Percentiles rank a stretch among this genome's conserved stretches.
Conservation (phyloP, 768 basidiomycete genomes). For the Crassisporium funariophilum region DNA sequence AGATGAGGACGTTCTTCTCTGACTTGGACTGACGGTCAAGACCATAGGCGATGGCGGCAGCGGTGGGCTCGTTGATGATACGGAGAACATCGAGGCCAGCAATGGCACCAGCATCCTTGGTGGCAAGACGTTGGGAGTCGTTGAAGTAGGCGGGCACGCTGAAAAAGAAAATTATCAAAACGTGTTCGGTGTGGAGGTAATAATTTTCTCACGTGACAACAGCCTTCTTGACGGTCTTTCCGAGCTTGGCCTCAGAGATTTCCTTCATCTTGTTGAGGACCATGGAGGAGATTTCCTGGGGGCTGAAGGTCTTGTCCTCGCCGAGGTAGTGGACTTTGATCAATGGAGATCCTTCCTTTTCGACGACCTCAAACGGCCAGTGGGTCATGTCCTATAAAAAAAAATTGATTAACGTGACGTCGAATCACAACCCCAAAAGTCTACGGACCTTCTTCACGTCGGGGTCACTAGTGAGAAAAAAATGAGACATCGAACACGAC, state of each 20-base stretch:
- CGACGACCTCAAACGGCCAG: conserved; percentile 97
- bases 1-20: conserved; percentile 99
- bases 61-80: conserved; percentile 99
- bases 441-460: conserved; percentile 83
- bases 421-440: conserved; percentile 15
- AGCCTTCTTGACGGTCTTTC: conserved; percentile 97
- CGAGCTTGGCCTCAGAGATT: conserved; percentile 98
- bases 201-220: conserved; percentile 85
- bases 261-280: conserved; percentile 99
- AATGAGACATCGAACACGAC: conserved; percentile 3
- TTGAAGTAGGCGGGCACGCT: conserved; percentile 99
- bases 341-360: conserved; percentile 95
- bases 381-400: conserved; percentile 84
- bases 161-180: conserved; percentile 9
- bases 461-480: conserved; percentile 61
- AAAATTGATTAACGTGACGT: conserved; percentile 12
- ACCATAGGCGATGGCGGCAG: conserved; percentile 99
- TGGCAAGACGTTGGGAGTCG: conserved; percentile 98
- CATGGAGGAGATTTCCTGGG: conserved; percentile 99
- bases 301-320: conserved; percentile 95
- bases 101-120: conserved; percentile 98
- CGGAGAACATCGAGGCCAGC: conserved; percentile 98
- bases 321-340: conserved; percentile 95
- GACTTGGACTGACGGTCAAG: conserved; percentile 92
- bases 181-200: conserved; percentile 10